These are phyloP conservation scores for Kalmusia sp. DNA, from an alignment of 2,329 filamentous ascomycete species.

Conservation along the genomic window DNA sequence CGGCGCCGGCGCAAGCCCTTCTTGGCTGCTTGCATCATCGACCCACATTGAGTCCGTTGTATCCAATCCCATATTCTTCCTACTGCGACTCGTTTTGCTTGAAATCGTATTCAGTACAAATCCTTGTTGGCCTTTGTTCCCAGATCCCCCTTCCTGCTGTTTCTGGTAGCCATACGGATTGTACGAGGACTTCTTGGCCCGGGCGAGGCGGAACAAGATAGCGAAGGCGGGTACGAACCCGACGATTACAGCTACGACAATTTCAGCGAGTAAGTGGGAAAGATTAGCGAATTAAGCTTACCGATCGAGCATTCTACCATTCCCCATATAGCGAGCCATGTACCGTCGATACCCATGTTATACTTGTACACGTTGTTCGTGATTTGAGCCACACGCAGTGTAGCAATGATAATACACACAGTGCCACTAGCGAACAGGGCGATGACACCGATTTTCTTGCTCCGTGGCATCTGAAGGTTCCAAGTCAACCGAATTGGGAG, in stretches of 20 bases:
- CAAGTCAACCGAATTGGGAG: slow-evolving; percentile 43
- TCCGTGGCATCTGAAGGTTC: slow-evolving; percentile 38
- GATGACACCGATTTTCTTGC: slow-evolving; percentile 40
- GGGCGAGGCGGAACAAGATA: slow-evolving; percentile 13
- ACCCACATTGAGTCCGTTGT: not conserved
- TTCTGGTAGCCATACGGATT: slow-evolving; percentile 9
- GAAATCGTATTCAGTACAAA: not conserved
- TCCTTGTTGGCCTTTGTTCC: not conserved
- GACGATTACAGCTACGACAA: slow-evolving; percentile 18
- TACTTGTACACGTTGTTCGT: slow-evolving; percentile 30
- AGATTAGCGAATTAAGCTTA: slow-evolving; percentile 2
- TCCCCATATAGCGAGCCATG: slow-evolving; percentile 44
- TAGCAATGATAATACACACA: slow-evolving; percentile 19
- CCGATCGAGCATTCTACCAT: slow-evolving; percentile 42
- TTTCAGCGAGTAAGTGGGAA: not conserved
- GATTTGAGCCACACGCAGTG: slow-evolving; percentile 36
- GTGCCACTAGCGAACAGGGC: slow-evolving; percentile 20
- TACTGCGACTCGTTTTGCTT: not conserved
- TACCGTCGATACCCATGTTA: slow-evolving; percentile 26
- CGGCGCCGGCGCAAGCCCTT: not conserved
- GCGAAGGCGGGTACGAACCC: slow-evolving; percentile 25
- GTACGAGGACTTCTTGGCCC: slow-evolving; percentile 3
- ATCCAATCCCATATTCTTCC: not conserved
- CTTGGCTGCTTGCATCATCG: not conserved
- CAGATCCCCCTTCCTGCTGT: not conserved